A percentile compares a stretch with the other conserved stretches of the same genome.
Conservation (phyloP, 495 filamentous ascomycete species). For the Cryomyces antarcticus region DNA sequence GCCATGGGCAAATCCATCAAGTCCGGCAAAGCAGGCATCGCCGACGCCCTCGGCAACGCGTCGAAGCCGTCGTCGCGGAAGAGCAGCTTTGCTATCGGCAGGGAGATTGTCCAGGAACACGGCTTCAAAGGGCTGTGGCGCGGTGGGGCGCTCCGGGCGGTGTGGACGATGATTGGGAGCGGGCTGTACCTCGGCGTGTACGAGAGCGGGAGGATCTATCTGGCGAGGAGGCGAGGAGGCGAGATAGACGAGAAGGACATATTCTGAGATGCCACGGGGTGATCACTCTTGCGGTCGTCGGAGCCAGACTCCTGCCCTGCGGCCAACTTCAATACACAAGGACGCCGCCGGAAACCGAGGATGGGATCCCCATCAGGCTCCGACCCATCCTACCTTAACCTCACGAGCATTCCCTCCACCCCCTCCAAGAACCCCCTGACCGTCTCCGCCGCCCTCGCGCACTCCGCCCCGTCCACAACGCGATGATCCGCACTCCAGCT, state of each 20-base stretch:
- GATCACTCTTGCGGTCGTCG: too few species aligned
- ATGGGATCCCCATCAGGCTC: too few species aligned
- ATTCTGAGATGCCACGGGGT: too few species aligned
- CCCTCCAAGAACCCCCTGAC: constrained; percentile 62
- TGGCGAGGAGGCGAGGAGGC: constrained; percentile 32
- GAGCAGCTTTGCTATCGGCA: constrained; percentile 34
- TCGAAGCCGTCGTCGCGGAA: constrained; percentile 10
- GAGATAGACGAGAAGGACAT: constrained; percentile 11
- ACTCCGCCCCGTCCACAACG: constrained; percentile 81
- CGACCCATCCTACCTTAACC: constrained; percentile 8
- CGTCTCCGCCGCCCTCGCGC: constrained; percentile 71
- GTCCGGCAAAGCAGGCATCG: constrained; percentile 7
- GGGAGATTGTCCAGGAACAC: constrained; percentile 36
- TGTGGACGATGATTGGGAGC: constrained; percentile 63
- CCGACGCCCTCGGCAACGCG: constrained; percentile 3
- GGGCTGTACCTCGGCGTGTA: constrained; percentile 76
- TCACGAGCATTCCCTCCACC: constrained; percentile 61
- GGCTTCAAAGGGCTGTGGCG: constrained; percentile 57
- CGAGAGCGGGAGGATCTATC: constrained; percentile 54
- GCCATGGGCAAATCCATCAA: constrained; percentile 14
- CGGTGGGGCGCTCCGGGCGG: constrained; percentile 52
- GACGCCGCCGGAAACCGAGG: too few species aligned
- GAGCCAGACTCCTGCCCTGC: too few species aligned
- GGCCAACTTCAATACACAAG: too few species aligned
- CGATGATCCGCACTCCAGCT: constrained; percentile 97